A percentile compares a stretch with the other conserved stretches of the same genome.
Evolutionary conservation across 164 flowering plant genomes (phyloP).

Genomic region (Pachysandra terminalis): DNA sequence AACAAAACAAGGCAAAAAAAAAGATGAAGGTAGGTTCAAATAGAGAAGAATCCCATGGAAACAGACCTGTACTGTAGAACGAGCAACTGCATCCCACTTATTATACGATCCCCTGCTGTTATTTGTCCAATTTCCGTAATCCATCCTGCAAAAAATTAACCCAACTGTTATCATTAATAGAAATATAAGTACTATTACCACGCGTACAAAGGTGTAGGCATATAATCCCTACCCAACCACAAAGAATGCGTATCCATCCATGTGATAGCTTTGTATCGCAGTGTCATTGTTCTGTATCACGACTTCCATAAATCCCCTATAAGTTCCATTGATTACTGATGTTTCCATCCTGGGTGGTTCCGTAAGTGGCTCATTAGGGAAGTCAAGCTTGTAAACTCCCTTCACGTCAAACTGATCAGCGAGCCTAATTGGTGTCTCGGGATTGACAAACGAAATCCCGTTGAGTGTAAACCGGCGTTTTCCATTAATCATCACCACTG

Average conservation of each 20-base stretch:
- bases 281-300: constrained; percentile 74
- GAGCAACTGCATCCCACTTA: constrained; percentile 83
- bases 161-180: constrained; percentile 1
- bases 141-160: constrained; percentile 56
- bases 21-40: background rate
- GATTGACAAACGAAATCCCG: constrained; percentile 62
- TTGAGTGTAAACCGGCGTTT: constrained; percentile 44
- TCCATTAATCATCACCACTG: constrained; percentile 43
- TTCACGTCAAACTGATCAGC: constrained; percentile 51
- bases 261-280: constrained; percentile 55
- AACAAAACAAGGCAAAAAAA: too few relatives aligned
- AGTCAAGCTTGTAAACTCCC: constrained; percentile 66
- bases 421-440: constrained; percentile 59
- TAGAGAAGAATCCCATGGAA: background rate
- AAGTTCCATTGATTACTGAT: constrained; percentile 66
- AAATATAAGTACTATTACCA: background rate
- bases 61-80: constrained; percentile 74
- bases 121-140: constrained; percentile 77
- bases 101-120: constrained; percentile 60
- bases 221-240: constrained; percentile 60
- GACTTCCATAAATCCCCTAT: constrained; percentile 64
- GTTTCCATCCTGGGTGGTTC: constrained; percentile 36
- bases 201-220: background rate
- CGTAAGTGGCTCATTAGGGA: constrained; percentile 40
- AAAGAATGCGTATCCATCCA: constrained; percentile 73